A percentile compares a stretch with the other conserved stretches of the same genome.
phyloP scores from a whole-genome alignment of 2,329 filamentous ascomycete genomes.

The Colletotrichum sp. region DNA sequence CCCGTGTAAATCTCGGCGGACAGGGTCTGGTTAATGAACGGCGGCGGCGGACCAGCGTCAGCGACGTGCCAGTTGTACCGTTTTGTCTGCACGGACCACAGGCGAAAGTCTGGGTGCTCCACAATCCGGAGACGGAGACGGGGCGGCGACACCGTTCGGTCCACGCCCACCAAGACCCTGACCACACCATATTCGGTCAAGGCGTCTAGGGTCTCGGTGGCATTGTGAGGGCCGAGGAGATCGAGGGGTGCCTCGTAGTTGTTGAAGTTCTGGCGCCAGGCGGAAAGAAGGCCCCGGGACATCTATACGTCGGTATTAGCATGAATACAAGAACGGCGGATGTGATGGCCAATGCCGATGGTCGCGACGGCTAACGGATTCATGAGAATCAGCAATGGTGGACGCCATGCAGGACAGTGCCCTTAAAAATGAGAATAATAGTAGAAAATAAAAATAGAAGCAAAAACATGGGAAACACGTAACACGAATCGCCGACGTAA shows the following conservation, averaged over 20 bases:
- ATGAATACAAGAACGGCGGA: neutral
- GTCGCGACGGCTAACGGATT: neutral
- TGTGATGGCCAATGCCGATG: neutral
- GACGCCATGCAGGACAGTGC: neutral
- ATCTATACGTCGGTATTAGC: neutral
- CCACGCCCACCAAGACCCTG: neutral
- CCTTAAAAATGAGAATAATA: neutral
- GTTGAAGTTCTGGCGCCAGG: neutral
- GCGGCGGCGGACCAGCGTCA: neutral
- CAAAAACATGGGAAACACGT: neutral
- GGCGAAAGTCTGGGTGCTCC: neutral
- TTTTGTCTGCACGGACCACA: slow-evolving; percentile 3
- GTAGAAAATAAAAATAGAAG: neutral
- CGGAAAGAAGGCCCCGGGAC: neutral
- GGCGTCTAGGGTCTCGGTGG: neutral
- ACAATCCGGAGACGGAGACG: slow-evolving; percentile 1
- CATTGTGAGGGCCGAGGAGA: neutral
- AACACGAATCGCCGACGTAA: neutral
- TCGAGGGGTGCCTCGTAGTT: neutral
- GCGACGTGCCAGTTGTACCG: neutral
- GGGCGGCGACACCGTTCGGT: neutral
- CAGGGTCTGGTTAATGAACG: neutral
- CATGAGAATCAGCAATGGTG: neutral
- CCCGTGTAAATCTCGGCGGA: neutral
- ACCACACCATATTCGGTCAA: neutral